Evolutionary conservation across 306 rosid genomes (phyloP).

Genomic region (Mimosa pudica): DNA sequence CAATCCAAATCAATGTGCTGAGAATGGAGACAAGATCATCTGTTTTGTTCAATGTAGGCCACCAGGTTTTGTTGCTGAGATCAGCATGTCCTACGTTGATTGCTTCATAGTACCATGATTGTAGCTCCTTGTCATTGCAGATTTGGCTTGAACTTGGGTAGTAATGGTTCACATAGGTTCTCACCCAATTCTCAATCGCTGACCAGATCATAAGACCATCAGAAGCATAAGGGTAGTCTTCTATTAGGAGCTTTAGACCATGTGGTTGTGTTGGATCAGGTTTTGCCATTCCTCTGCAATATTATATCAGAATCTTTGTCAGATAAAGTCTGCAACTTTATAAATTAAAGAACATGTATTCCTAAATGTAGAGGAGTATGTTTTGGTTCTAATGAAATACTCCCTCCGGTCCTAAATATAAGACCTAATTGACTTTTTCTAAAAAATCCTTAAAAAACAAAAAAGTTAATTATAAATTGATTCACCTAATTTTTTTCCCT

Average conservation of each 20-base stretch:
- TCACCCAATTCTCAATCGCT: slow-evolving; percentile 9
- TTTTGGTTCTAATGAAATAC: background rate
- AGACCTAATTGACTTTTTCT: too few species aligned
- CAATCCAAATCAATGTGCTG: background rate
- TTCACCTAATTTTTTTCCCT: too few species aligned
- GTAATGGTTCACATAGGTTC: slow-evolving; percentile 26
- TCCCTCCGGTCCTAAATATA: too few species aligned
- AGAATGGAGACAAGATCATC: slow-evolving; percentile 10
- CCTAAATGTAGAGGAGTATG: background rate
- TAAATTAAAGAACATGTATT: background rate
- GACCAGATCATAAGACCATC: slow-evolving; percentile 21
- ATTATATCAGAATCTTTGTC: background rate
- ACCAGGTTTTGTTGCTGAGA: slow-evolving; percentile 19
- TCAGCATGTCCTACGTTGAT: slow-evolving; percentile 24
- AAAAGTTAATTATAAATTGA: too few species aligned
- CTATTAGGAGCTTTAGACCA: slow-evolving; percentile 13
- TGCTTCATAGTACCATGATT: slow-evolving; percentile 26
- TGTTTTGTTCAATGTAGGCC: slow-evolving; percentile 9
- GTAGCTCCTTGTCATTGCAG: slow-evolving; percentile 10
- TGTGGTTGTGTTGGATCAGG: slow-evolving; percentile 9
- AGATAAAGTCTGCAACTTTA: background rate
- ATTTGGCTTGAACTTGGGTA: slow-evolving; percentile 10
- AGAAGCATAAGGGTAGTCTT: slow-evolving; percentile 26
- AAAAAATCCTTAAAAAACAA: too few species aligned
- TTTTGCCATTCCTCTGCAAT: slow-evolving; percentile 16